phyloP scores from a whole-genome alignment of 345 rosid species.

The Eucalyptus melliodora region DNA sequence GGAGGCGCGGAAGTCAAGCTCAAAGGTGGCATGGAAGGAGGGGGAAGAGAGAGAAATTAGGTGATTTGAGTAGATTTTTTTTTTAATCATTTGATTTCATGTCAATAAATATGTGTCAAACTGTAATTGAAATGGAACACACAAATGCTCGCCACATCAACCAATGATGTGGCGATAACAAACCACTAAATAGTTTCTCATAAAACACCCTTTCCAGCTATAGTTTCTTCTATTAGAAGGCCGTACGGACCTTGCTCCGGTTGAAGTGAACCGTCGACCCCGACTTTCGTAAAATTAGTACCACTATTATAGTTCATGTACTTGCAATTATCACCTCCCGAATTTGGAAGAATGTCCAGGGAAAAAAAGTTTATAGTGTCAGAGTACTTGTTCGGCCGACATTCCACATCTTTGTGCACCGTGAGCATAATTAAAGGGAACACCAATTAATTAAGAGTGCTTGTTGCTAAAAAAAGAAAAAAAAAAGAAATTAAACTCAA shows the following conservation, averaged over 20 bases:
- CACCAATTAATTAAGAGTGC: neutral
- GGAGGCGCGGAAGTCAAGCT: neutral
- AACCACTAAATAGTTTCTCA: neutral
- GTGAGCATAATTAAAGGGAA: neutral
- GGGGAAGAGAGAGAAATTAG: neutral
- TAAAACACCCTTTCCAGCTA: neutral
- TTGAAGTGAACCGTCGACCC: neutral
- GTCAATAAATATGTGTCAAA: neutral
- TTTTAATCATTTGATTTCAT: neutral
- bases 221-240: neutral
- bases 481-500: neutral
- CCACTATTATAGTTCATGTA: neutral
- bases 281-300: neutral
- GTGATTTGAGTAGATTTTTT: neutral
- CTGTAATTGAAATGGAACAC: neutral
- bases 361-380: neutral
- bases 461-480: neutral
- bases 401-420: neutral
- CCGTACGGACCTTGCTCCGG: neutral
- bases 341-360: neutral
- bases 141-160: fast-evolving
- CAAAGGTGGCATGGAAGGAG: neutral
- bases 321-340: neutral
- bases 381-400: neutral
- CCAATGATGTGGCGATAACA: fast-evolving